phyloP scores from a whole-genome alignment of 805 yeast genomes.

The Candida succiphila region DNA sequence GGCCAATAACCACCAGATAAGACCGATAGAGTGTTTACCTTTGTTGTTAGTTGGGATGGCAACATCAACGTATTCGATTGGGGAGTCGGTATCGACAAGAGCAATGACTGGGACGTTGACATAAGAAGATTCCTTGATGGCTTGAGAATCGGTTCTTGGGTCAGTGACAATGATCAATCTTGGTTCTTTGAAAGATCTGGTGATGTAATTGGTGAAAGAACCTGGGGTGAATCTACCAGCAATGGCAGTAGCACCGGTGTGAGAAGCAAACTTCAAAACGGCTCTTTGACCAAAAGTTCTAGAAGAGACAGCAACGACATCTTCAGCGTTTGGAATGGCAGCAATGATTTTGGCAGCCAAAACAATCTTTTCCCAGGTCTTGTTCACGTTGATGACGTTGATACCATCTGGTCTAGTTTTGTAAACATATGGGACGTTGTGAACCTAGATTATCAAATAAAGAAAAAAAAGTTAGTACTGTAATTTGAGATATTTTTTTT shows the following conservation, averaged over 20 bases:
- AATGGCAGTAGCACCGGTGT: constrained; percentile 99
- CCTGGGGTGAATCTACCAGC: constrained; percentile 99
- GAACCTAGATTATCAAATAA: constrained; percentile 45
- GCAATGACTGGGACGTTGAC: constrained; percentile 99
- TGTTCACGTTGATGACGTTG: constrained; percentile 94
- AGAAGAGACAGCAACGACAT: constrained; percentile 97
- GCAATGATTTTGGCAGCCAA: constrained; percentile 99
- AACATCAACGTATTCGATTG: constrained; percentile 97
- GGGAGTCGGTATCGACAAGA: constrained; percentile 96
- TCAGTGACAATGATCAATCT: constrained; percentile 98
- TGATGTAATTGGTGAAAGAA: constrained; percentile 99
- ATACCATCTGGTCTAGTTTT: constrained; percentile 99
- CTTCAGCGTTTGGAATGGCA: constrained; percentile 97
- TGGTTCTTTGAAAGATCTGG: constrained; percentile 99
- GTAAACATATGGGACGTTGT: constrained; percentile 94
- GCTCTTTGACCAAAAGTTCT: constrained; percentile 99
- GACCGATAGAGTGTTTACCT: constrained; percentile 99
- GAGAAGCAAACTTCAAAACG: constrained; percentile 97
- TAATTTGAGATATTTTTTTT: too few relatives aligned
- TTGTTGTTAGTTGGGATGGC: constrained; percentile 99
- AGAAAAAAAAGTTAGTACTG: constrained; percentile 1
- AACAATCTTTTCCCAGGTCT: constrained; percentile 99
- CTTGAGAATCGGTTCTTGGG: constrained; percentile 99
- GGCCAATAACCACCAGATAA: constrained; percentile 98
- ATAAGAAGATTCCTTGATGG: constrained; percentile 99